These are phyloP conservation scores for Claviceps purpurea DNA, from an alignment of 2,329 filamentous ascomycete genomes.

Conservation along the genomic window DNA sequence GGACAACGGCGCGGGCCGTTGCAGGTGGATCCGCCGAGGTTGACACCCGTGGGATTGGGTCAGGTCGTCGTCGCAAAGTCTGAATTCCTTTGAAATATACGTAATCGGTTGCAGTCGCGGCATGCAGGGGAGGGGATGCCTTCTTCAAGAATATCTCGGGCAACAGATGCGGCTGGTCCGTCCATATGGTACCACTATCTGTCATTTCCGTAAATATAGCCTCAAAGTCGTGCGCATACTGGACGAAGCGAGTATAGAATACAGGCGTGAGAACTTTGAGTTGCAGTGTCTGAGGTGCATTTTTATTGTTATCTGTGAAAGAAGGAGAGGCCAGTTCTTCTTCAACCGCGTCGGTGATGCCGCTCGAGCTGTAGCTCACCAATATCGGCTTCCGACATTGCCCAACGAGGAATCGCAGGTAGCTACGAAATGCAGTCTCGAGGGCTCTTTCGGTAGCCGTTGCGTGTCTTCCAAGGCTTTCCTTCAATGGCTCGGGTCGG, in stretches of 20 bases:
- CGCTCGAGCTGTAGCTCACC: conserved; percentile 41
- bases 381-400: conserved; percentile 28
- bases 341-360: conserved; percentile 24
- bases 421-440: conserved; percentile 33
- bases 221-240: conserved; percentile 48
- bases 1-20: conserved; percentile 6
- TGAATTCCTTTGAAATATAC: conserved; percentile 30
- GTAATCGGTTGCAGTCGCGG: conserved; percentile 24
- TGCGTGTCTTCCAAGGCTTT: conserved; percentile 41
- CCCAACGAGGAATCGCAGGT: conserved; percentile 35
- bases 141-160: conserved; percentile 30
- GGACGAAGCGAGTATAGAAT: conserved; percentile 54
- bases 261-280: conserved; percentile 48
- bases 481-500: conserved; percentile 45
- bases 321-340: conserved; percentile 25
- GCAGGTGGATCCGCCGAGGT: conserved; percentile 21
- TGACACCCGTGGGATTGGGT: conserved; percentile 26
- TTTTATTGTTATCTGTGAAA: conserved; percentile 8
- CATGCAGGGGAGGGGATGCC: conserved; percentile 20
- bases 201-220: conserved; percentile 47
- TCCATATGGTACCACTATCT: conserved; percentile 44
- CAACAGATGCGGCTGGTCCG: conserved; percentile 41
- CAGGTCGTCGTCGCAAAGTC: conserved; percentile 27
- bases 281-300: conserved; percentile 27
- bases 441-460: conserved; percentile 33